Conservation (phyloP, 345 rosid species). For the Salix dunnii region DNA sequence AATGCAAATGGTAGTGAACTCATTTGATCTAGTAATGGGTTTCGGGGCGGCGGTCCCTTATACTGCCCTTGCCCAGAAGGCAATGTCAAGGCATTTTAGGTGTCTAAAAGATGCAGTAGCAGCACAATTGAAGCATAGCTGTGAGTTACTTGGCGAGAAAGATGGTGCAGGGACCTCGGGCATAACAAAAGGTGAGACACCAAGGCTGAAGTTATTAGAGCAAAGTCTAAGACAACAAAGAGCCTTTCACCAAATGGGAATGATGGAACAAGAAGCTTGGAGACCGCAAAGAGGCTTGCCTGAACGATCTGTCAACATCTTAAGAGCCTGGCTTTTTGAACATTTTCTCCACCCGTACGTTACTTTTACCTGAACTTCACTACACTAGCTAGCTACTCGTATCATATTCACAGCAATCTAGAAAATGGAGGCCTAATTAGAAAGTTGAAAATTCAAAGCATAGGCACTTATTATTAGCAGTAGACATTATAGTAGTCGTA, state of each 20-base stretch:
- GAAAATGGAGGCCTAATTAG: not conserved
- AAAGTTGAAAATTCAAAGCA: not conserved
- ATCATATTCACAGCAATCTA: not conserved
- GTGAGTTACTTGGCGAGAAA: constrained; percentile 78
- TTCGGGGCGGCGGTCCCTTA: constrained; percentile 84
- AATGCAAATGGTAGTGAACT: constrained; percentile 96
- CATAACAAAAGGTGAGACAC: constrained; percentile 90
- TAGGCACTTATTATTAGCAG: not conserved
- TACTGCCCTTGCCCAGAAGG: constrained; percentile 94
- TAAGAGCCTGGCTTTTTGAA: constrained; percentile 97
- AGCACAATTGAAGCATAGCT: constrained; percentile 65
- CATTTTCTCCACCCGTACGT: constrained; percentile 99
- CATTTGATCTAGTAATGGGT: constrained; percentile 92
- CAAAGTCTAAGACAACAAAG: constrained; percentile 90
- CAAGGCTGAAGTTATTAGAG: constrained; percentile 73
- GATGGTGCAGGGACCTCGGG: constrained; percentile 65
- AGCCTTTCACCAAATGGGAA: constrained; percentile 90
- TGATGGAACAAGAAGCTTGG: constrained; percentile 99
- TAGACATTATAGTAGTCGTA: not conserved
- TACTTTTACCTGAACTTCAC: not conserved
- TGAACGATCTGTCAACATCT: constrained; percentile 88
- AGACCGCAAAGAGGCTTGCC: constrained; percentile 95
- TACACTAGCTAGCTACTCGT: no score
- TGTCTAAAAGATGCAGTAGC: constrained; percentile 82
- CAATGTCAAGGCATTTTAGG: constrained; percentile 95